phyloP scores from a whole-genome alignment of 192 early-diverging fungal species.

The Spizellomyces punctatus region DNA sequence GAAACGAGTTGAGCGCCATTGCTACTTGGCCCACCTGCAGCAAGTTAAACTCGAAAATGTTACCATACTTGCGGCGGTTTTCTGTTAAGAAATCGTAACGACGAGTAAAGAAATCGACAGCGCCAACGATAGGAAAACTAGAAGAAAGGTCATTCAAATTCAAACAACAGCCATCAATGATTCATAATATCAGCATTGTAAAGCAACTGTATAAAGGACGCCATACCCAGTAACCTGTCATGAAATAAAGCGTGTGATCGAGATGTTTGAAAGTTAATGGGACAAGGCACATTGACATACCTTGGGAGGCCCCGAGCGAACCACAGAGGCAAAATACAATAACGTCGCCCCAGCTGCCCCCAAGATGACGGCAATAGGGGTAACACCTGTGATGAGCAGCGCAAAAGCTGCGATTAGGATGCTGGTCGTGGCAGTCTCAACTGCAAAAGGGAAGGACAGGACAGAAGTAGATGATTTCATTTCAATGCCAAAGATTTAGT shows the following conservation, averaged over 20 bases:
- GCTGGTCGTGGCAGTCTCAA: background rate
- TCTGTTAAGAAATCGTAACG: background rate
- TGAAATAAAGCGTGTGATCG: too few species aligned
- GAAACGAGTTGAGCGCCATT: too few species aligned
- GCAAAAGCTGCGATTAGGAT: conserved; percentile 1
- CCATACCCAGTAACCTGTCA: too few species aligned
- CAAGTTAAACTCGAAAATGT: conserved; percentile 2
- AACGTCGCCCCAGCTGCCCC: background rate
- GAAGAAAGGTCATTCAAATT: background rate
- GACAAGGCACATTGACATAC: too few species aligned
- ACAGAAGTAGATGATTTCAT: too few species aligned
- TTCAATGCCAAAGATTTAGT: too few species aligned
- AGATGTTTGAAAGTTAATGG: too few species aligned
- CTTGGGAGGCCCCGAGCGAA: background rate
- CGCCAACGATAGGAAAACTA: background rate
- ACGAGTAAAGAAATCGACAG: background rate
- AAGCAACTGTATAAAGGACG: too few species aligned
- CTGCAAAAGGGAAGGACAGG: background rate
- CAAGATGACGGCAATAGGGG: background rate
- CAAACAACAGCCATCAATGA: too few species aligned
- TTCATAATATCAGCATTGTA: too few species aligned
- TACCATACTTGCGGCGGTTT: background rate
- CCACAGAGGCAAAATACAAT: background rate
- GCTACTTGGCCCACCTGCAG: background rate
- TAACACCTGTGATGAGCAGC: background rate